Percentiles rank a stretch among this genome's conserved stretches.
phyloP scores from a whole-genome alignment of 768 basidiomycete genomes.

The Lactarius sp. region DNA sequence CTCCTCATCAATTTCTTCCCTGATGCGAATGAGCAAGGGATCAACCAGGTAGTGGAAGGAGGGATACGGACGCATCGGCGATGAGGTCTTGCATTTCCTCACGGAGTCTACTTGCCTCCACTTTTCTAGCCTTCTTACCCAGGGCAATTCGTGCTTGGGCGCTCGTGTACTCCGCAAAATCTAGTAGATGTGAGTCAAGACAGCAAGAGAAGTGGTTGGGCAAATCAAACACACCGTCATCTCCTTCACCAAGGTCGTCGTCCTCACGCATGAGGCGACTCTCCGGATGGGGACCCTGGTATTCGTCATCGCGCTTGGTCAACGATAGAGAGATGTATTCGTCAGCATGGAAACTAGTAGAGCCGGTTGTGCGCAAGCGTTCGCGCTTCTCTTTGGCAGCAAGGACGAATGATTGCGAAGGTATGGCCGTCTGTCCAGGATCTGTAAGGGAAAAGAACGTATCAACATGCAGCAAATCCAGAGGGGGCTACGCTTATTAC shows the following conservation, averaged over 20 bases:
- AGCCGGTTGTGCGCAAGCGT: slow-evolving; percentile 49
- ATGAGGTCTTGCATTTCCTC: slow-evolving; percentile 78
- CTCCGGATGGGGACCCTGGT: slow-evolving; percentile 76
- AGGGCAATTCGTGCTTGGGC: slow-evolving; percentile 83
- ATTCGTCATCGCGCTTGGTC: slow-evolving; percentile 46
- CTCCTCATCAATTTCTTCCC: slow-evolving; percentile 82
- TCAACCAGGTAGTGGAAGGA: background rate
- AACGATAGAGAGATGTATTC: slow-evolving; percentile 81
- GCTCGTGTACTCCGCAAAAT: slow-evolving; percentile 82
- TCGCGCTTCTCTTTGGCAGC: slow-evolving; percentile 75
- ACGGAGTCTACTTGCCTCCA: slow-evolving; percentile 60
- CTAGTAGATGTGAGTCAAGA: slow-evolving; percentile 36
- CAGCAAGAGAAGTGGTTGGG: background rate
- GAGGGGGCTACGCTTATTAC: slow-evolving; percentile 1
- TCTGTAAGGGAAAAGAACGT: slow-evolving; percentile 27
- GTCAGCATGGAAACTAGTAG: slow-evolving; percentile 39
- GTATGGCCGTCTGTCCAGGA: slow-evolving; percentile 47
- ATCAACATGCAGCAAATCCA: slow-evolving; percentile 29
- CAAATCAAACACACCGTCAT: slow-evolving; percentile 57
- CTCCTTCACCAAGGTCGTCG: slow-evolving; percentile 82
- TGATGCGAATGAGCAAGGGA: slow-evolving; percentile 29
- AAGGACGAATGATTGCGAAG: slow-evolving; percentile 63
- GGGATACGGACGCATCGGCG: slow-evolving; percentile 60
- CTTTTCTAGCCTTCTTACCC: slow-evolving; percentile 75
- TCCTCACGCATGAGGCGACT: slow-evolving; percentile 81